phyloP scores from a whole-genome alignment of 2,329 filamentous ascomycete genomes.

The Claviceps africana region DNA sequence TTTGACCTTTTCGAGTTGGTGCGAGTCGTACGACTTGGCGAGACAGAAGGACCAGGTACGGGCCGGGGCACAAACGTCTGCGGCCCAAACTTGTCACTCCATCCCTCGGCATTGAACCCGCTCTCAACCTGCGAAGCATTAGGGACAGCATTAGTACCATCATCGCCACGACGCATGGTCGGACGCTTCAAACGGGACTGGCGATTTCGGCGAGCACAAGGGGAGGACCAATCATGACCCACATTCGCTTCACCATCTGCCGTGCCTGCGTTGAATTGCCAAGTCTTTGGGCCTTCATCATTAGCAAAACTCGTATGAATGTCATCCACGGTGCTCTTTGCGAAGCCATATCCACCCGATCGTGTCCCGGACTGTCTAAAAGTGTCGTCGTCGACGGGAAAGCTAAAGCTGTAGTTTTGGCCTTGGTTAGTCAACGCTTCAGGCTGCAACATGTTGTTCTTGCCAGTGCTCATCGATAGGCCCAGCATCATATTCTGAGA shows the following conservation, averaged over 20 bases:
- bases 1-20: constrained; percentile 45
- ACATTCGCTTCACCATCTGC: constrained; percentile 16
- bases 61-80: constrained; percentile 39
- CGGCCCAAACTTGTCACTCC: constrained; percentile 39
- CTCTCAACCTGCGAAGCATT: constrained; percentile 13
- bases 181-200: constrained; percentile 24
- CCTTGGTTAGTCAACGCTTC: constrained; percentile 19
- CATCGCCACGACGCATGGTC: constrained; percentile 10
- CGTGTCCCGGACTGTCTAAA: constrained; percentile 16
- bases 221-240: constrained; percentile 22
- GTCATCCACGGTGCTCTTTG: constrained; percentile 39
- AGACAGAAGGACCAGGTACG: constrained; percentile 23
- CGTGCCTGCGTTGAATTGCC: constrained; percentile 39
- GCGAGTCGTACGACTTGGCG: constrained; percentile 30
- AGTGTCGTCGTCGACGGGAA: constrained; percentile 29
- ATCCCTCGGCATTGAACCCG: constrained; percentile 37
- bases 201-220: constrained; percentile 25
- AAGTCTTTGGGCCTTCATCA: constrained; percentile 29
- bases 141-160: constrained; percentile 11
- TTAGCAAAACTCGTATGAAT: constrained; percentile 48
- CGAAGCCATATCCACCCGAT: constrained; percentile 22
- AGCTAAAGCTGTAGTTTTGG: constrained; percentile 33
- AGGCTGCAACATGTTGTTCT: not conserved
- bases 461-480: not conserved
- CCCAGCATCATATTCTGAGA: not conserved